These are phyloP conservation scores for Talaromyces atroroseus DNA, from an alignment of 2,329 filamentous ascomycete genomes.

Conservation along the genomic window DNA sequence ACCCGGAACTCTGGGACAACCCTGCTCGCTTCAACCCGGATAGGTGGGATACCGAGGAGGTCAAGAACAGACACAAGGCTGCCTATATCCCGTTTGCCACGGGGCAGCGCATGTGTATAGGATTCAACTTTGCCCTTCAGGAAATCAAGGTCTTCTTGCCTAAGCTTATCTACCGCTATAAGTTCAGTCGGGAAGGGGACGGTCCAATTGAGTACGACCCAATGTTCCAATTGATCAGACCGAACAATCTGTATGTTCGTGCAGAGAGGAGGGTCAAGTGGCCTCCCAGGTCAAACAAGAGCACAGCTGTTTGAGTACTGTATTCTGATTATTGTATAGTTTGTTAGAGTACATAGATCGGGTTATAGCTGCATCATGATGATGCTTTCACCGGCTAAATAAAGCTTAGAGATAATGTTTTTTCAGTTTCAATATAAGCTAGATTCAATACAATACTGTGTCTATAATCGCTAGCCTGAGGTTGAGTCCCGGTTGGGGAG, in stretches of 20 bases:
- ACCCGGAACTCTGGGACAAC: conserved; percentile 54
- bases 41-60: conserved; percentile 52
- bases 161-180: conserved; percentile 56
- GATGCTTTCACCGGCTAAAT: no score
- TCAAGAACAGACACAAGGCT: conserved; percentile 48
- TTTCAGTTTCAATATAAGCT: no score
- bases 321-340: no score
- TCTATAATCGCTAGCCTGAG: no score
- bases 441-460: no score
- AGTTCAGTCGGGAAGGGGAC: conserved; percentile 49
- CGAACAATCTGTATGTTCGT: conserved; percentile 50
- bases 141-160: conserved; percentile 54
- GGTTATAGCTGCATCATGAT: no score
- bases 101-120: conserved; percentile 56
- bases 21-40: conserved; percentile 55
- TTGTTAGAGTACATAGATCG: no score
- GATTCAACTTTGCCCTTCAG: conserved; percentile 59
- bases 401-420: no score
- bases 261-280: conserved; percentile 48
- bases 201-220: conserved; percentile 54
- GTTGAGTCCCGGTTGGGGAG: no score
- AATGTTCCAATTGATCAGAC: conserved; percentile 54
- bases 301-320: no score
- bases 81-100: conserved; percentile 56
- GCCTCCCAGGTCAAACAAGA: conserved; percentile 26